Conservation (phyloP, 805 yeast genomes). For the Diddensiella caesifluorescens region DNA sequence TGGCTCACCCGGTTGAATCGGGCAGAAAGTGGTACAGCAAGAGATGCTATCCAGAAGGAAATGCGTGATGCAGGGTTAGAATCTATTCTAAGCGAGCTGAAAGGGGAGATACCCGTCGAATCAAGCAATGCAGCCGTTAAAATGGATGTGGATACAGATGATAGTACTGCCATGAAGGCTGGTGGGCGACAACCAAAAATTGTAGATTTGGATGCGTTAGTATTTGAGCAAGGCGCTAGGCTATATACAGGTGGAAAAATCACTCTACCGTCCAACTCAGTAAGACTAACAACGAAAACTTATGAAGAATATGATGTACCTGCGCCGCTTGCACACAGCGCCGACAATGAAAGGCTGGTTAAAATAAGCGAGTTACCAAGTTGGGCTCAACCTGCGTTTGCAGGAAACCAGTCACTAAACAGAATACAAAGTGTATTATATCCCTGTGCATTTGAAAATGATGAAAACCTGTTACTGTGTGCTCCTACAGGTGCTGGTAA, state of each 20-base stretch:
- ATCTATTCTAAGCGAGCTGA: conserved; percentile 40
- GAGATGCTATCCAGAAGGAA: conserved; percentile 35
- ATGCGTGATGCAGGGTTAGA: conserved; percentile 42
- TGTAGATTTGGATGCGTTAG: conserved; percentile 58
- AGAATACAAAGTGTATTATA: conserved; percentile 77
- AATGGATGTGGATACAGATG: conserved; percentile 28
- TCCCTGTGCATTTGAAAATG: conserved; percentile 69
- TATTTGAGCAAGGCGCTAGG: conserved; percentile 69
- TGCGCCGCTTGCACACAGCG: conserved; percentile 50
- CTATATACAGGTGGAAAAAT: conserved; percentile 62
- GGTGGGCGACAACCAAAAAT: conserved; percentile 35
- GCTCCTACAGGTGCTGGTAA: conserved; percentile 99
- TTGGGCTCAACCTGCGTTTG: conserved; percentile 80
- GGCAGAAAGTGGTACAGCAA: conserved; percentile 36
- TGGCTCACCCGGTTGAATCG: conserved; percentile 49
- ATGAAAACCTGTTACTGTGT: conserved; percentile 73
- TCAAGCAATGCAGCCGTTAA: too few species aligned
- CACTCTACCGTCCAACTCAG: conserved; percentile 77
- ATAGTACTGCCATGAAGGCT: conserved; percentile 15
- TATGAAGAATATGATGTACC: conserved; percentile 95
- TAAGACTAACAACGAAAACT: conserved; percentile 60
- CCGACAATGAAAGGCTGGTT: conserved; percentile 41
- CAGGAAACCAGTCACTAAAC: conserved; percentile 62
- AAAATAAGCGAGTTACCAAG: conserved; percentile 60
- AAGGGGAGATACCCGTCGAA: too few species aligned